Conservation (phyloP, 2,329 filamentous ascomycete species). For the Monascus ruber region DNA sequence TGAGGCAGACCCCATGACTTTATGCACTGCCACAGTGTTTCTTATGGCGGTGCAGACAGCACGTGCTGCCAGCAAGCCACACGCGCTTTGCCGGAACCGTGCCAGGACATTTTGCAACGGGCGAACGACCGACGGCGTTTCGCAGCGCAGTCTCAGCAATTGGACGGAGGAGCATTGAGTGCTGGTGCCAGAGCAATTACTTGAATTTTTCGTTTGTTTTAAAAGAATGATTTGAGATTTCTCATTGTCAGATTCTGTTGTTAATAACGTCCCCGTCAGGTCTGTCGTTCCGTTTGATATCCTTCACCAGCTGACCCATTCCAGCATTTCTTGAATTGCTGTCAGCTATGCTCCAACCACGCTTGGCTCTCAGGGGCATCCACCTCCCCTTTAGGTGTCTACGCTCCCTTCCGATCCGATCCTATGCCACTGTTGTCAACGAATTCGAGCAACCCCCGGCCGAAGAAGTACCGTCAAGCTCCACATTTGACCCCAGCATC, state of each 20-base stretch:
- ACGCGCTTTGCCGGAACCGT: too few relatives aligned
- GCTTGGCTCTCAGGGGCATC: slow-evolving; percentile 46
- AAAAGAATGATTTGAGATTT: too few relatives aligned
- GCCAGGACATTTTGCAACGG: too few relatives aligned
- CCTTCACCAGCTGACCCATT: neutral
- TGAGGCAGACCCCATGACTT: neutral
- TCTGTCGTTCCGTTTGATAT: too few relatives aligned
- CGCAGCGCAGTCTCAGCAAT: neutral
- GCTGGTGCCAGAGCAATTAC: neutral
- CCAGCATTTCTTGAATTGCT: neutral
- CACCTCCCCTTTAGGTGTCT: slow-evolving; percentile 39
- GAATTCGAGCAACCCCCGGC: slow-evolving; percentile 19
- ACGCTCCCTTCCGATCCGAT: slow-evolving; percentile 33
- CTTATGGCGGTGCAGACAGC: slow-evolving; percentile 10
- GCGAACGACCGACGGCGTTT: too few relatives aligned
- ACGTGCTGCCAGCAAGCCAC: slow-evolving; percentile 3
- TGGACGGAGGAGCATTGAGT: neutral
- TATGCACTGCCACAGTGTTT: neutral
- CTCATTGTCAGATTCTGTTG: too few relatives aligned
- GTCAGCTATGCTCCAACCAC: slow-evolving; percentile 52
- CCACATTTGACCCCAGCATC: slow-evolving; percentile 24
- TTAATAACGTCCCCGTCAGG: too few relatives aligned
- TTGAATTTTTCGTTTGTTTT: neutral
- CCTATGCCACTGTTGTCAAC: slow-evolving; percentile 41
- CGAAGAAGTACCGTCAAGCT: slow-evolving; percentile 19